Conservation (phyloP, 805 yeast species). For the Saccharomycopsis oosterbeekiorum region DNA sequence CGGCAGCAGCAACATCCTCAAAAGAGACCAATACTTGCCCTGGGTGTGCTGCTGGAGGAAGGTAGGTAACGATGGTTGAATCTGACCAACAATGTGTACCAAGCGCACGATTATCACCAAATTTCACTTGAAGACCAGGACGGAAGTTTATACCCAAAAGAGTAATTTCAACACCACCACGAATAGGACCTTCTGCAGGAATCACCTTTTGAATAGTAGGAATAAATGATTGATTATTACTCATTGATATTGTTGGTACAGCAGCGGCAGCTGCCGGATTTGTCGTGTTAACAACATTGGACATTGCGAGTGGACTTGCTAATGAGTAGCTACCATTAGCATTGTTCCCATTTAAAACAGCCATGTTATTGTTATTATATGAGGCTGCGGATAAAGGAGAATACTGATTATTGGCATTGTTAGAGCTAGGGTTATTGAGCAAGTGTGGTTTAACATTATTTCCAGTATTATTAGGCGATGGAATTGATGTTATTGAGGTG, state of each 20-base stretch:
- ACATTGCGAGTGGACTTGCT: not conserved
- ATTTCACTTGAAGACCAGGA: constrained; percentile 72
- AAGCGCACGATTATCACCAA: constrained; percentile 70
- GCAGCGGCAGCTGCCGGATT: not conserved
- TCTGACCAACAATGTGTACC: constrained; percentile 96
- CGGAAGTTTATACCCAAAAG: constrained; percentile 79
- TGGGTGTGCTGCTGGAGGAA: constrained; percentile 83
- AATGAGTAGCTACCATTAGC: not conserved
- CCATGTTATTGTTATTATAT: not conserved
- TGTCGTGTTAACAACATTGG: not conserved
- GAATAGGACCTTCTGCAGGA: constrained; percentile 90
- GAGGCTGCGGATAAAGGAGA: not conserved
- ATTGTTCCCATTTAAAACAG: not conserved
- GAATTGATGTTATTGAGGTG: constrained; percentile 9
- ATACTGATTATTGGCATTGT: constrained; percentile 1
- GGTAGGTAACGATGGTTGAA: constrained; percentile 81
- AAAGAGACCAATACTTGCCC: constrained; percentile 92
- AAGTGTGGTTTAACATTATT: not conserved
- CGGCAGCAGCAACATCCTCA: constrained; percentile 24
- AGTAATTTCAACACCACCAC: constrained; percentile 96
- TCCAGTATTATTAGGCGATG: constrained; percentile 7
- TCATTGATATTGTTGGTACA: not conserved
- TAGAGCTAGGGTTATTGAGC: constrained; percentile 4
- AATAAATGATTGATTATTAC: not conserved
- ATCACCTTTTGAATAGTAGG: constrained; percentile 79